Evolutionary conservation across 164 flowering plant genomes (phyloP).

Genomic region (Annona cherimola): DNA sequence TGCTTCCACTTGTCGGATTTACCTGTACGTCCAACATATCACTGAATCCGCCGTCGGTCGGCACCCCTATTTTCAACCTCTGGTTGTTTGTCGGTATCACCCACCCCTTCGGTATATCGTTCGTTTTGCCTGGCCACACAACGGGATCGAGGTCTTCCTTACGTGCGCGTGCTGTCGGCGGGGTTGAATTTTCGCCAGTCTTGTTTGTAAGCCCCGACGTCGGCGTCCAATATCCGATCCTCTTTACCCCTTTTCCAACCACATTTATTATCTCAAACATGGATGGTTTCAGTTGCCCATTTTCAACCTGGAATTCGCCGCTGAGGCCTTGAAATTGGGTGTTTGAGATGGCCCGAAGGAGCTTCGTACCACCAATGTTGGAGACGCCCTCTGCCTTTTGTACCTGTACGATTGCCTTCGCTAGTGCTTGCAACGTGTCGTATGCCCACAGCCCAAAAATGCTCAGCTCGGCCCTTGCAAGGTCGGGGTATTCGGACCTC

Average conservation of each 20-base stretch:
- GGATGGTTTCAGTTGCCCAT: slow-evolving; percentile 23
- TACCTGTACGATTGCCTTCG: slow-evolving; percentile 34
- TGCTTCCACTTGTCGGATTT: too few species aligned
- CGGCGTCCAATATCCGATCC: slow-evolving; percentile 39
- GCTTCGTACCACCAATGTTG: slow-evolving; percentile 17
- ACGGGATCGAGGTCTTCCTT: slow-evolving; percentile 9
- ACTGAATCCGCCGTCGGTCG: slow-evolving; percentile 19
- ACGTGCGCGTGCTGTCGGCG: neutral
- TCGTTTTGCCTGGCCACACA: slow-evolving; percentile 38
- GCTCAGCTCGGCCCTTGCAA: slow-evolving; percentile 1
- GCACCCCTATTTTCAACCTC: slow-evolving; percentile 30
- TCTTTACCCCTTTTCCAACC: slow-evolving; percentile 17
- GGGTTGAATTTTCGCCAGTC: neutral
- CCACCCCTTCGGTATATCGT: slow-evolving; percentile 25
- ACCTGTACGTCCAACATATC: slow-evolving; percentile 26
- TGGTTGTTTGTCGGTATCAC: slow-evolving; percentile 24
- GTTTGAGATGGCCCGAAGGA: slow-evolving; percentile 17
- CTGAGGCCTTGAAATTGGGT: slow-evolving; percentile 30
- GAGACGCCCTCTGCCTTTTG: slow-evolving; percentile 22
- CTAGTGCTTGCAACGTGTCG: slow-evolving; percentile 36
- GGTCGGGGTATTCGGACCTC: slow-evolving; percentile 2
- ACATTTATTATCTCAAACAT: slow-evolving; percentile 35
- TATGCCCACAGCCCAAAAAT: slow-evolving; percentile 47
- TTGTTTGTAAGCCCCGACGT: slow-evolving; percentile 17
- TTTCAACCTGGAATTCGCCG: slow-evolving; percentile 29